These are phyloP conservation scores for Closterium sp. DNA, from an alignment of 139 green algal species.

Conservation along the genomic window DNA sequence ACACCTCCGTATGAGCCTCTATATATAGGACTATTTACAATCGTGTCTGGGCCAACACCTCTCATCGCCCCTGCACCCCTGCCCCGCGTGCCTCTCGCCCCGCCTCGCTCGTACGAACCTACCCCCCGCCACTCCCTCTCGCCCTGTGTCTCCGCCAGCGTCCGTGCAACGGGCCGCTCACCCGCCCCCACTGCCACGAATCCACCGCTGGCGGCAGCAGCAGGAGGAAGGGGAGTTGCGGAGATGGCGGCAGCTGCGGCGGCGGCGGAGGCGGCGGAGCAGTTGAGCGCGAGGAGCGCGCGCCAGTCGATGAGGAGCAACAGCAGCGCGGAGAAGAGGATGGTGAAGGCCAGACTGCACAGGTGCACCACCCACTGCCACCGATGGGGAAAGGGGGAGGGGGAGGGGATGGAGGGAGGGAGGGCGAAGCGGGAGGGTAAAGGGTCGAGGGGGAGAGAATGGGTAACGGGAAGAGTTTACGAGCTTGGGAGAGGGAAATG, in stretches of 20 bases:
- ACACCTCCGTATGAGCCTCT: neutral
- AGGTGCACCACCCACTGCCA: constrained; percentile 73
- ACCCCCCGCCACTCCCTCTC: neutral
- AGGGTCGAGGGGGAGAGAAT: too few species aligned
- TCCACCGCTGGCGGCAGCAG: neutral
- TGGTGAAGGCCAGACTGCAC: constrained; percentile 85
- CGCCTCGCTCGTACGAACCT: neutral
- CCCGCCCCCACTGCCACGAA: neutral
- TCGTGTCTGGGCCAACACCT: neutral
- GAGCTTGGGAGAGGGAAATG: too few species aligned
- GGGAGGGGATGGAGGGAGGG: neutral
- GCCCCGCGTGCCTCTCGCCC: neutral
- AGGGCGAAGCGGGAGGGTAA: neutral
- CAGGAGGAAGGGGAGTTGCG: neutral
- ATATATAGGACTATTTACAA: neutral
- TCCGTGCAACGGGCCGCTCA: neutral
- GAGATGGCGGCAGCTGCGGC: neutral
- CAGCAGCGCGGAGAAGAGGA: constrained; percentile 79
- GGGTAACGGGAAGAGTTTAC: too few species aligned
- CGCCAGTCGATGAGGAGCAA: constrained; percentile 86
- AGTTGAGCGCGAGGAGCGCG: constrained; percentile 28
- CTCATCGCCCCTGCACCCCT: neutral
- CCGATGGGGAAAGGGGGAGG: neutral
- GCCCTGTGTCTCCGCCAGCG: neutral
- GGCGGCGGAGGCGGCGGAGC: constrained; percentile 1